These are phyloP conservation scores for Madurella mycetomatis DNA, from an alignment of 2,329 filamentous ascomycete genomes.

Conservation along the genomic window DNA sequence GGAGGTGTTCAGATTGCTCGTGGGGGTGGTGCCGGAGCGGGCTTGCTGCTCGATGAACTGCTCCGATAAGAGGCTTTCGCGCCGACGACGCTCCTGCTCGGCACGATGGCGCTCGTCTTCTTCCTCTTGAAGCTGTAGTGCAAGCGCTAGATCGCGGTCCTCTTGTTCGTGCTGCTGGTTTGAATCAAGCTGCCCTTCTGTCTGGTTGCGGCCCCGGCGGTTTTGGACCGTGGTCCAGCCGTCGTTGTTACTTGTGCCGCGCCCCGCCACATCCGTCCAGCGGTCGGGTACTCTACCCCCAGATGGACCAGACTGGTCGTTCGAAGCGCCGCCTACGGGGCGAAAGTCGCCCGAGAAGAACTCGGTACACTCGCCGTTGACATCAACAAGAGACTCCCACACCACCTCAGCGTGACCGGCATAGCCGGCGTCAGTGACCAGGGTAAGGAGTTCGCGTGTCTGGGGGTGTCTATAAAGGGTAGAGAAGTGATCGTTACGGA, in stretches of 20 bases:
- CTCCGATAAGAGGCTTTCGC: conserved; percentile 65
- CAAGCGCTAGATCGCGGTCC: conserved; percentile 81
- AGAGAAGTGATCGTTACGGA: conserved; percentile 95
- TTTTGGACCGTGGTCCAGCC: conserved; percentile 55
- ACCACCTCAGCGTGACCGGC: conserved; percentile 84
- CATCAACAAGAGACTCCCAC: conserved; percentile 89
- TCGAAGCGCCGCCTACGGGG: conserved; percentile 61
- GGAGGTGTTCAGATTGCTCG: conserved; percentile 20
- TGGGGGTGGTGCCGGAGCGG: conserved; percentile 24
- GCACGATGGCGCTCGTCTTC: conserved; percentile 73
- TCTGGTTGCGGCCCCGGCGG: conserved; percentile 29
- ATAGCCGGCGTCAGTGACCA: conserved; percentile 93
- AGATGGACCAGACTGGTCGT: conserved; percentile 9
- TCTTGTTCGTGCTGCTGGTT: conserved; percentile 56
- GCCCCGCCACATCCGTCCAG: not conserved
- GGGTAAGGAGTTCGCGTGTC: conserved; percentile 67
- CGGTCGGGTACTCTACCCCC: conserved; percentile 1
- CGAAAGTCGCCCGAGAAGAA: conserved; percentile 90
- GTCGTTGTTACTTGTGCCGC: not conserved
- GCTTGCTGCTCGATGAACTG: conserved; percentile 65
- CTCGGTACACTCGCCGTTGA: conserved; percentile 76
- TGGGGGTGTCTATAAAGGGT: conserved; percentile 86
- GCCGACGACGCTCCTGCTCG: conserved; percentile 56
- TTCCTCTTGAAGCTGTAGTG: conserved; percentile 89
- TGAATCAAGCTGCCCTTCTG: conserved; percentile 12